These are phyloP conservation scores for Chiua sp. DNA, from an alignment of 1,284 basidiomycete genomes.

Conservation along the genomic window DNA sequence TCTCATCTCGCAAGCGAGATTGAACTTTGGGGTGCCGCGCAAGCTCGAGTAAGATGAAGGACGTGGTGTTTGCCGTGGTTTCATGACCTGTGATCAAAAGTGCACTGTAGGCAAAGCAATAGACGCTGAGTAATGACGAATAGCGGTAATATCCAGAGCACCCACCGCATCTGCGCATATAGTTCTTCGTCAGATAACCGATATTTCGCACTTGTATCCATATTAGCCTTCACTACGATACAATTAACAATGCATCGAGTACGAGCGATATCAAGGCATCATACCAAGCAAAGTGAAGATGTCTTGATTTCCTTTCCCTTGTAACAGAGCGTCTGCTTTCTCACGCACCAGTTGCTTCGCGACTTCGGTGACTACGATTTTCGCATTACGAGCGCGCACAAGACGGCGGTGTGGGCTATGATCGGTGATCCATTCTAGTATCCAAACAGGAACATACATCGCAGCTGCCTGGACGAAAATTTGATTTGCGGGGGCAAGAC, in stretches of 20 bases:
- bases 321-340: constrained; percentile 42
- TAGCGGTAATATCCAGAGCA: background rate
- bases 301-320: constrained; percentile 41
- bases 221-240: constrained; percentile 57
- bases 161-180: constrained; percentile 56
- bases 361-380: constrained; percentile 23
- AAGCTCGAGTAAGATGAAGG: constrained; percentile 50
- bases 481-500: constrained; percentile 18
- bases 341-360: constrained; percentile 46
- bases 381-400: constrained; percentile 39
- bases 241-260: background rate
- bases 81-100: constrained; percentile 57
- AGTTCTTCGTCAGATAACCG: constrained; percentile 57
- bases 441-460: constrained; percentile 22
- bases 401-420: constrained; percentile 42
- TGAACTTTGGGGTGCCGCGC: constrained; percentile 45
- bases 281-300: constrained; percentile 48
- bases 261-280: constrained; percentile 5
- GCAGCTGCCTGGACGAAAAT: constrained; percentile 20
- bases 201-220: constrained; percentile 46
- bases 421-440: constrained; percentile 44
- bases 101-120: constrained; percentile 29
- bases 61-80: constrained; percentile 51
- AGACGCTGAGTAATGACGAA: background rate
- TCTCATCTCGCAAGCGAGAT: constrained; percentile 45